Evolutionary conservation across 352 stramenopile genomes (phyloP).

Genomic region (Phytophthora litchii): DNA sequence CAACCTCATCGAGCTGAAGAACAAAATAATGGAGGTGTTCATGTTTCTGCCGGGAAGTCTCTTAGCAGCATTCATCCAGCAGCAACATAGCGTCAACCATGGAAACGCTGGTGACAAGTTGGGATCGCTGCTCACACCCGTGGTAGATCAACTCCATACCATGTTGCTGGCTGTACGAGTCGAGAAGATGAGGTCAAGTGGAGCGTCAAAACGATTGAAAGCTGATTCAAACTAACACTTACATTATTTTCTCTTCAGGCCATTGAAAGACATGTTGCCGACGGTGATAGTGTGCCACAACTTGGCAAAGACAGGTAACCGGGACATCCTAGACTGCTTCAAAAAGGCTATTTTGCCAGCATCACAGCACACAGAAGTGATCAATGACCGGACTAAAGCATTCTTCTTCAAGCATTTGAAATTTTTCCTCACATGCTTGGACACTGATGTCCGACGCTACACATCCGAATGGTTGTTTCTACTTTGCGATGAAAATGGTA

Average conservation of each 20-base stretch:
- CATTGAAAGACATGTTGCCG: slow-evolving; percentile 56
- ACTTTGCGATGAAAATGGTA: slow-evolving; percentile 80
- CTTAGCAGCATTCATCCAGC: slow-evolving; percentile 50
- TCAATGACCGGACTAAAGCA: slow-evolving; percentile 6
- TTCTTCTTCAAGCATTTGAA: slow-evolving; percentile 70
- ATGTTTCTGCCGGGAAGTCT: slow-evolving; percentile 56
- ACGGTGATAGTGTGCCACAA: slow-evolving; percentile 71
- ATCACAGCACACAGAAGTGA: neutral
- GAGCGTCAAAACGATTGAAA: neutral
- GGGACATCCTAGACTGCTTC: slow-evolving; percentile 43
- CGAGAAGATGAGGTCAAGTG: slow-evolving; percentile 59
- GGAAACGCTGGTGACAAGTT: neutral
- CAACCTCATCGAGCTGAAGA: slow-evolving; percentile 58
- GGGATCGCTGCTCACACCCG: slow-evolving; percentile 19
- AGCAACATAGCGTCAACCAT: slow-evolving; percentile 26
- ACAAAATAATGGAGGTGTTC: slow-evolving; percentile 67
- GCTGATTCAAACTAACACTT: neutral
- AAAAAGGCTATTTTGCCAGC: slow-evolving; percentile 41
- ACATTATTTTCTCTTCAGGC: slow-evolving; percentile 16
- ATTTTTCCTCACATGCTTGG: slow-evolving; percentile 75
- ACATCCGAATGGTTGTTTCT: slow-evolving; percentile 76
- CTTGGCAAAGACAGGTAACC: slow-evolving; percentile 45
- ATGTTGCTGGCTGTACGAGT: slow-evolving; percentile 65
- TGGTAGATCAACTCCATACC: slow-evolving; percentile 55
- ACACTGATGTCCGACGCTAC: slow-evolving; percentile 73